A percentile compares a stretch with the other conserved stretches of the same genome.
phyloP scores from a whole-genome alignment of 2,329 filamentous ascomycete genomes.

The Fusarium sp. region DNA sequence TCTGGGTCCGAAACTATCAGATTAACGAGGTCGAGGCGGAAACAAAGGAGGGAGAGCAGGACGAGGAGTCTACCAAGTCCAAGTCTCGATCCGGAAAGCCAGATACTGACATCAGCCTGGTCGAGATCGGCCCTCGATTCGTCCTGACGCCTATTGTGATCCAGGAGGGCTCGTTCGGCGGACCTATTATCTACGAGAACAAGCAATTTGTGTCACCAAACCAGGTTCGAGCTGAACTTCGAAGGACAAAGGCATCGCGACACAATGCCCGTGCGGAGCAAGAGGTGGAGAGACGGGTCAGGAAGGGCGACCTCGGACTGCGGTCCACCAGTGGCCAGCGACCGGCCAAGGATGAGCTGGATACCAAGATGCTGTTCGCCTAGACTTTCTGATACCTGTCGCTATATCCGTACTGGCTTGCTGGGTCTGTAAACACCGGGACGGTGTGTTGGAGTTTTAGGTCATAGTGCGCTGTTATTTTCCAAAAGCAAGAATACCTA shows the following conservation, averaged over 20 bases:
- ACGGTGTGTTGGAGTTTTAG: constrained; percentile 42
- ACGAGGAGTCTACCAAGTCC: constrained; percentile 56
- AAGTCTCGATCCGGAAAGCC: constrained; percentile 49
- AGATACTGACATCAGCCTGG: constrained; percentile 80
- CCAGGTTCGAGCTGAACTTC: constrained; percentile 85
- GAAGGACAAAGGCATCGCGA: constrained; percentile 76
- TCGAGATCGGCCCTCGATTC: constrained; percentile 94
- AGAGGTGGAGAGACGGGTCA: constrained; percentile 74
- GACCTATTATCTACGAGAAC: constrained; percentile 97
- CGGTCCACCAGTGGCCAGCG: constrained; percentile 70
- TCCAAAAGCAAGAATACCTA: constrained; percentile 28
- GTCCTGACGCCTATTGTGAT: constrained; percentile 95
- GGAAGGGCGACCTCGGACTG: constrained; percentile 80
- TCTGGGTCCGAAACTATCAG: constrained; percentile 96
- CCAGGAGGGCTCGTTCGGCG: constrained; percentile 92
- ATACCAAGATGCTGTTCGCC: constrained; percentile 79
- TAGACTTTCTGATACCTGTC: constrained; percentile 52
- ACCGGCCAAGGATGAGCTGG: constrained; percentile 73
- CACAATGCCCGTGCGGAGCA: constrained; percentile 82
- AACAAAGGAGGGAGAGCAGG: constrained; percentile 51
- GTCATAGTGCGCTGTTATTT: constrained; percentile 39
- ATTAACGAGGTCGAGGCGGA: constrained; percentile 82
- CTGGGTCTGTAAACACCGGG: constrained; percentile 38
- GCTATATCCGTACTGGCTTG: constrained; percentile 40
- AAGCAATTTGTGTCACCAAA: constrained; percentile 97